These are phyloP conservation scores for Neonectria ditissima DNA, from an alignment of 2,329 filamentous ascomycete genomes.

Conservation along the genomic window DNA sequence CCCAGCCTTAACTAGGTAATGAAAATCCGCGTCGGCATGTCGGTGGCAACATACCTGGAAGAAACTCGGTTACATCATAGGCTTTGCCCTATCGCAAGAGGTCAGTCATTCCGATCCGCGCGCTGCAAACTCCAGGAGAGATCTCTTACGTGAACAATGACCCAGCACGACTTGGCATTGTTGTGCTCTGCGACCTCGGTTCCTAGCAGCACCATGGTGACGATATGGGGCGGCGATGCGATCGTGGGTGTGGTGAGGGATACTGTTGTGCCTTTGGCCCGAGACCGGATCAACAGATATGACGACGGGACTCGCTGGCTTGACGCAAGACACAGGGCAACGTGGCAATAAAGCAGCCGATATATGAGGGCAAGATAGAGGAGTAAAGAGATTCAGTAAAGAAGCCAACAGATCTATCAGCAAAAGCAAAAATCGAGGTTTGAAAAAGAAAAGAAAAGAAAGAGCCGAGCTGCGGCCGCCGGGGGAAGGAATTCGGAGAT, in stretches of 20 bases:
- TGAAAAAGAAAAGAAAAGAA: background rate
- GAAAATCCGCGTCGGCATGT: background rate
- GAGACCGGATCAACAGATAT: conserved; percentile 33
- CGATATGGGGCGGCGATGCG: conserved; percentile 1
- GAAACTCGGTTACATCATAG: conserved; percentile 90
- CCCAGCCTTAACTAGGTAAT: background rate
- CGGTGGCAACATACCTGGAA: conserved; percentile 68
- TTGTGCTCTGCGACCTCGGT: conserved; percentile 76
- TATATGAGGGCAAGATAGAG: background rate
- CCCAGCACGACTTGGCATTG: conserved; percentile 87
- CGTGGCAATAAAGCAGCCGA: background rate
- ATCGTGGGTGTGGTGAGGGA: background rate
- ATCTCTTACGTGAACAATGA: conserved; percentile 78
- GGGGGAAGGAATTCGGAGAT: conserved; percentile 3
- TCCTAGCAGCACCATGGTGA: conserved; percentile 61
- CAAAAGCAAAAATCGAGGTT: background rate
- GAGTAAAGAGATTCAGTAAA: background rate
- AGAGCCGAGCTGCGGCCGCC: background rate
- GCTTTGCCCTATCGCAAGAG: conserved; percentile 70
- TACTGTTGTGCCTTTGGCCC: conserved; percentile 37
- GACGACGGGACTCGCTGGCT: conserved; percentile 12
- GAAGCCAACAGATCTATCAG: background rate
- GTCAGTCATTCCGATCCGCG: conserved; percentile 29
- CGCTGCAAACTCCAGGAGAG: background rate
- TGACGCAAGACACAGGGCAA: background rate